Evolutionary conservation across 345 rosid species (phyloP).

Genomic region (Litchi chinensis): DNA sequence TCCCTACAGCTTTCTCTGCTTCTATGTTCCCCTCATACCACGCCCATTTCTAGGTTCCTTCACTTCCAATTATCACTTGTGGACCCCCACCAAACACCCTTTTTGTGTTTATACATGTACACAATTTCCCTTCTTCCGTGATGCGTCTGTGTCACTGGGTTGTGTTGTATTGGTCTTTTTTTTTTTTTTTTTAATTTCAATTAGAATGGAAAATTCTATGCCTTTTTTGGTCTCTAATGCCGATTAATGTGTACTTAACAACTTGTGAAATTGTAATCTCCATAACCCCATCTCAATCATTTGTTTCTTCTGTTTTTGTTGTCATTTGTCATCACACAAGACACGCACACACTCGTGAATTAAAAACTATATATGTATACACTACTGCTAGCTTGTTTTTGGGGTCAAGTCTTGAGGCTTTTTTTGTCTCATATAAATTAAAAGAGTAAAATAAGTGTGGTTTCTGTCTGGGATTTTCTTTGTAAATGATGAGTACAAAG

Average conservation of each 20-base stretch:
- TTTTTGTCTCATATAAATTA: constrained; percentile 2
- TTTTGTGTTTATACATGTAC: neutral
- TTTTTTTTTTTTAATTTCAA: too few species aligned
- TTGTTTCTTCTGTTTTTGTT: too few species aligned
- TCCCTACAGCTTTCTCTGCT: constrained; percentile 62
- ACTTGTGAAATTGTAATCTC: too few species aligned
- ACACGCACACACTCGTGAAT: too few species aligned
- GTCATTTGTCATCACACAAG: too few species aligned
- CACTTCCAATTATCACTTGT: constrained; percentile 30
- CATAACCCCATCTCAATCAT: too few species aligned
- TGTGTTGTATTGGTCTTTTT: too few species aligned
- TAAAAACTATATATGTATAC: too few species aligned
- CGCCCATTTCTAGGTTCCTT: constrained; percentile 32
- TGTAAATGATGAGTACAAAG: neutral
- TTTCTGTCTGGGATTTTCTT: neutral
- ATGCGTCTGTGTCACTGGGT: neutral
- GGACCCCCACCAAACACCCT: constrained; percentile 7
- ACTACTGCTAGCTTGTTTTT: too few species aligned
- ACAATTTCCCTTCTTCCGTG: neutral
- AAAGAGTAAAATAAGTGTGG: neutral
- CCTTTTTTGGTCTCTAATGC: neutral
- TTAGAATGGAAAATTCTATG: neutral
- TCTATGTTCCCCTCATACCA: constrained; percentile 58
- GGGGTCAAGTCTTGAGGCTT: neutral
- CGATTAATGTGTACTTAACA: neutral